These are phyloP conservation scores for Cairneyella variabilis DNA, from an alignment of 495 filamentous ascomycete species.

Conservation along the genomic window DNA sequence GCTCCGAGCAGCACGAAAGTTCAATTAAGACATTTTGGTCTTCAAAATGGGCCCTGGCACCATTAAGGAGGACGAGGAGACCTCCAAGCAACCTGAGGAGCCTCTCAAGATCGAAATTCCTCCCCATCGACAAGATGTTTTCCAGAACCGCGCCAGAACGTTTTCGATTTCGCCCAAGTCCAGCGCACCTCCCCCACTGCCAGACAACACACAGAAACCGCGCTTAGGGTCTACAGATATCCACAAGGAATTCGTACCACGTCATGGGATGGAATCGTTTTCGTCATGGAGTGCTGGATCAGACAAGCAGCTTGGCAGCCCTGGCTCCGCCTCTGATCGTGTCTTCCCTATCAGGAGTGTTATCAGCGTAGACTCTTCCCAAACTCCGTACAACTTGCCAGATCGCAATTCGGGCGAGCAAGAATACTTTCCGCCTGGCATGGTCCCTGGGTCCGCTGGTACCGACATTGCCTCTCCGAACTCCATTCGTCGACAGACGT, in stretches of 20 bases:
- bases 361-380: conserved; percentile 63
- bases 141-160: neutral
- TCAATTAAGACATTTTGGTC: too few species aligned
- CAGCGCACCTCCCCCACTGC: neutral
- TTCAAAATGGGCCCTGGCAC: neutral
- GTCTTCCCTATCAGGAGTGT: conserved; percentile 85
- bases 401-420: conserved; percentile 16
- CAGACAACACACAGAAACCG: neutral
- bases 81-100: neutral
- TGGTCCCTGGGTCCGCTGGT: conserved; percentile 15
- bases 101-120: conserved; percentile 5
- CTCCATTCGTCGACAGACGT: neutral
- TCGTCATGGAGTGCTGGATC: conserved; percentile 16
- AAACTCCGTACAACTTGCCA: conserved; percentile 35
- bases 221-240: neutral
- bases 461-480: conserved; percentile 13
- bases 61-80: neutral
- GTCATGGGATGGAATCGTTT: neutral
- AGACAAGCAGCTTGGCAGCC: conserved; percentile 15
- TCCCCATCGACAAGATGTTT: neutral
- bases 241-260: neutral
- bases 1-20: too few species aligned
- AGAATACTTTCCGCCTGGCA: conserved; percentile 25
- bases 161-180: neutral
- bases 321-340: conserved; percentile 42